Conservation (phyloP, 495 filamentous ascomycete genomes). For the Wilcoxina mikolae region DNA sequence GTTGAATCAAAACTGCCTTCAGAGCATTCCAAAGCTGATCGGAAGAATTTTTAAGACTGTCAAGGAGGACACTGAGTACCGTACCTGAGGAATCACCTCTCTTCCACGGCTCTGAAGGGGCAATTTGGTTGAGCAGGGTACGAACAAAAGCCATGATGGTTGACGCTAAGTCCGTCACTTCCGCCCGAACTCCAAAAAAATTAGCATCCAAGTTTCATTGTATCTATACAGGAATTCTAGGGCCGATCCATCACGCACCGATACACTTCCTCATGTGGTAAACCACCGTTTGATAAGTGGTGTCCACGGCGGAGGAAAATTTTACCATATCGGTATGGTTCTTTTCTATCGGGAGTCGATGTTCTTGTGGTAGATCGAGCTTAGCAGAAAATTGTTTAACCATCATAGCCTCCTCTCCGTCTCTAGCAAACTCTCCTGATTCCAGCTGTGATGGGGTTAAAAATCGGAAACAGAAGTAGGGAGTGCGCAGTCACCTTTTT, state of each 20-base stretch:
- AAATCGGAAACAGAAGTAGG: neutral
- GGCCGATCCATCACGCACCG: neutral
- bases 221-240: neutral
- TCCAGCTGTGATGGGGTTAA: neutral
- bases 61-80: neutral
- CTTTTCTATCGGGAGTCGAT: conserved; percentile 12
- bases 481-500: neutral
- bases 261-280: conserved; percentile 3
- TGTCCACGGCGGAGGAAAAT: conserved; percentile 11
- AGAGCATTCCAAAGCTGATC: neutral
- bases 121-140: neutral
- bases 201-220: neutral
- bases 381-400: conserved; percentile 15
- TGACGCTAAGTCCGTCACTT: neutral
- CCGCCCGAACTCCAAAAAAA: neutral
- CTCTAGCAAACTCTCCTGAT: conserved; percentile 8
- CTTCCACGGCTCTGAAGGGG: neutral
- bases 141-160: neutral
- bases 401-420: conserved; percentile 6
- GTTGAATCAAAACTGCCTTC: neutral
- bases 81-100: neutral
- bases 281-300: conserved; percentile 7
- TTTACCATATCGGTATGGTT: conserved; percentile 27
- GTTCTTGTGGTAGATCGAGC: conserved; percentile 15
- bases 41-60: neutral